These are phyloP conservation scores for Suillus brevipes DNA, from an alignment of 768 basidiomycete genomes.

Conservation along the genomic window DNA sequence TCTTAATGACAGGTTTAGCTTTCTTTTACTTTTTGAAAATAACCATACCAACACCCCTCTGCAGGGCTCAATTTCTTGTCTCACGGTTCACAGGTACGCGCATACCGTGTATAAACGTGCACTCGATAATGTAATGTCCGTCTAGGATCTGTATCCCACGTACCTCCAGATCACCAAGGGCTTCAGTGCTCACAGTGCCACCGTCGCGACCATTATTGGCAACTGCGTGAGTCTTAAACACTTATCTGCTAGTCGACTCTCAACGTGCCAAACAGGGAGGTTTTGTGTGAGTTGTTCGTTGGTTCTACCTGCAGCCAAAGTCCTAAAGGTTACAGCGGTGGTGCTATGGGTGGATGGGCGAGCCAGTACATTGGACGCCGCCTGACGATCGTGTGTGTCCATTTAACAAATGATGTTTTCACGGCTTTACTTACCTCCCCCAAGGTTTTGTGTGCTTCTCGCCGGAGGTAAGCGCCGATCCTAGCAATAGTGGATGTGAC, in stretches of 20 bases:
- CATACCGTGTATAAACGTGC: neutral
- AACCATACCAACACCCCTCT: neutral
- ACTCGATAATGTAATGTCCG: slow-evolving; percentile 3
- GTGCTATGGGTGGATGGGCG: slow-evolving; percentile 66
- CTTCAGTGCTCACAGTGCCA: slow-evolving; percentile 57
- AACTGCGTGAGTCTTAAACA: slow-evolving; percentile 51
- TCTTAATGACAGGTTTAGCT: slow-evolving; percentile 66
- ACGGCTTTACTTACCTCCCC: neutral
- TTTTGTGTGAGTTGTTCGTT: slow-evolving; percentile 35
- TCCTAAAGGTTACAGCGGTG: slow-evolving; percentile 45
- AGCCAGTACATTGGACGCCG: slow-evolving; percentile 82
- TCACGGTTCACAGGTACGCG: slow-evolving; percentile 62
- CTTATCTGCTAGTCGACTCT: neutral
- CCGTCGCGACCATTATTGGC: slow-evolving; percentile 80
- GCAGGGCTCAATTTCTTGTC: slow-evolving; percentile 76
- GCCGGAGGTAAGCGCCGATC: slow-evolving; percentile 39
- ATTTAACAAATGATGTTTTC: neutral
- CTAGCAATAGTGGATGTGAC: neutral
- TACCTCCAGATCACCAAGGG: slow-evolving; percentile 66
- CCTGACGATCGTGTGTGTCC: slow-evolving; percentile 60
- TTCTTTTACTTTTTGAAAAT: neutral
- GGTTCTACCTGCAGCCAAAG: slow-evolving; percentile 13
- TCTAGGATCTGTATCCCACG: slow-evolving; percentile 73
- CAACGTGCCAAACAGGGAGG: slow-evolving; percentile 36
- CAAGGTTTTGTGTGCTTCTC: slow-evolving; percentile 52